Evolutionary conservation across 257 asterid genomes (phyloP).

Genomic region (Buddleja alternifolia): DNA sequence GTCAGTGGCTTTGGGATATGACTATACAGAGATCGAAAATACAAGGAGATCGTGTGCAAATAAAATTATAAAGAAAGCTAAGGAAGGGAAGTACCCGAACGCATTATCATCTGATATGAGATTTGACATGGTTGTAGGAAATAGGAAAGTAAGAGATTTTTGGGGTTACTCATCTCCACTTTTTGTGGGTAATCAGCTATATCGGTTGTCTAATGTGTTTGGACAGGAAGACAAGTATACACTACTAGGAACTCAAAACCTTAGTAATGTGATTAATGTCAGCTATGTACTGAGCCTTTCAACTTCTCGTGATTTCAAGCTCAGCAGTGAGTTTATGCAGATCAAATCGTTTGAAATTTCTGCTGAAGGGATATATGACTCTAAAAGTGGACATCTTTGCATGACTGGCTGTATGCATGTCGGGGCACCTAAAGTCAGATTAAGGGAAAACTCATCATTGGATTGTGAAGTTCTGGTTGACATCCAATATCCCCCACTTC

Average conservation of each 20-base stretch:
- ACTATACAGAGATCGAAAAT: constrained; percentile 61
- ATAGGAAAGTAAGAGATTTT: constrained; percentile 46
- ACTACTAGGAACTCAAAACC: constrained; percentile 38
- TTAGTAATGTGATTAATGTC: constrained; percentile 45
- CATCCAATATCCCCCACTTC: constrained; percentile 59
- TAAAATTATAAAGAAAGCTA: constrained; percentile 42
- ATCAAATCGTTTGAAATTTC: constrained; percentile 54
- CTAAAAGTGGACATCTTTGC: constrained; percentile 75
- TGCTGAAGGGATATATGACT: constrained; percentile 81
- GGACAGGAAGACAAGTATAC: constrained; percentile 31
- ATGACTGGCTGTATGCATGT: constrained; percentile 81
- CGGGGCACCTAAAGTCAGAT: constrained; percentile 38
- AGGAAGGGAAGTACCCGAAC: constrained; percentile 60
- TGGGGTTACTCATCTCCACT: constrained; percentile 71
- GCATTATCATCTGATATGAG: constrained; percentile 69
- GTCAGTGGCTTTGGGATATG: constrained; percentile 49
- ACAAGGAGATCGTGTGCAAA: constrained; percentile 53
- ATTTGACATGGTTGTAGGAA: constrained; percentile 60
- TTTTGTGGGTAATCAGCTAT: constrained; percentile 50
- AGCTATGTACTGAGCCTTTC: constrained; percentile 60
- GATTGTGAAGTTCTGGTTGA: constrained; percentile 77
- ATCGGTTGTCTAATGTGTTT: constrained; percentile 23
- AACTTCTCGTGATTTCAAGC: constrained; percentile 49
- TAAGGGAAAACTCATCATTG: constrained; percentile 39
- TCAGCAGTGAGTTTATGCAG: constrained; percentile 42